phyloP scores from a whole-genome alignment of 2,329 filamentous ascomycete genomes.

The Ascochyta pisi region DNA sequence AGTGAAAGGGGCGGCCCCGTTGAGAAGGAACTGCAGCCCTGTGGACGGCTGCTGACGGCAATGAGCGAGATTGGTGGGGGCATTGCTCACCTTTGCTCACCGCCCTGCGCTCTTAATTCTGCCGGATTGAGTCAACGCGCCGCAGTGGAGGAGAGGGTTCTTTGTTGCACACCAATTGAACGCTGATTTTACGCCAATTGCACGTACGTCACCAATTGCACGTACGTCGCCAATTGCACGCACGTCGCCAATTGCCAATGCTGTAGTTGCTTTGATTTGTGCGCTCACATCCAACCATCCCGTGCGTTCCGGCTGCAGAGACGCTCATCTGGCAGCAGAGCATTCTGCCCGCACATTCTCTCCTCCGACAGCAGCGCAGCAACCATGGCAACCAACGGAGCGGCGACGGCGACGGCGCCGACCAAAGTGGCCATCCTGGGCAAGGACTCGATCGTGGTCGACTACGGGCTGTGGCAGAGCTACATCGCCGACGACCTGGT shows the following conservation, averaged over 20 bases:
- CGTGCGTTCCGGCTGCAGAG: neutral
- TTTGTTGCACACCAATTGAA: slow-evolving; percentile 6
- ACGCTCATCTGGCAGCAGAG: slow-evolving; percentile 5
- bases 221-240: too few relatives aligned
- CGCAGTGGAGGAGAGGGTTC: neutral
- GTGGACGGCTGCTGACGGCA: neutral
- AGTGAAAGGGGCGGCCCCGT: neutral
- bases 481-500: slow-evolving; percentile 85
- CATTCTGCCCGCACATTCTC: too few relatives aligned
- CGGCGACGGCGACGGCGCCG: slow-evolving; percentile 46
- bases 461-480: slow-evolving; percentile 86
- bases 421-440: slow-evolving; percentile 82
- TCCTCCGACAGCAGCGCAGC: neutral
- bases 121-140: too few relatives aligned
- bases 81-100: neutral
- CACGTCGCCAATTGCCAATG: too few relatives aligned
- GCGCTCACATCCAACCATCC: neutral
- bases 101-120: too few relatives aligned
- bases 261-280: neutral
- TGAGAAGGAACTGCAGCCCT: neutral
- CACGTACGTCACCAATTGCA: too few relatives aligned
- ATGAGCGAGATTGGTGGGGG: neutral
- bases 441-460: slow-evolving; percentile 87
- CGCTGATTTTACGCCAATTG: neutral
- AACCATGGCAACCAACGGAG: slow-evolving; percentile 42